A percentile compares a stretch with the other conserved stretches of the same genome.
Conservation (phyloP, 495 filamentous ascomycete species). For the Astrothelium subdiscretum region DNA sequence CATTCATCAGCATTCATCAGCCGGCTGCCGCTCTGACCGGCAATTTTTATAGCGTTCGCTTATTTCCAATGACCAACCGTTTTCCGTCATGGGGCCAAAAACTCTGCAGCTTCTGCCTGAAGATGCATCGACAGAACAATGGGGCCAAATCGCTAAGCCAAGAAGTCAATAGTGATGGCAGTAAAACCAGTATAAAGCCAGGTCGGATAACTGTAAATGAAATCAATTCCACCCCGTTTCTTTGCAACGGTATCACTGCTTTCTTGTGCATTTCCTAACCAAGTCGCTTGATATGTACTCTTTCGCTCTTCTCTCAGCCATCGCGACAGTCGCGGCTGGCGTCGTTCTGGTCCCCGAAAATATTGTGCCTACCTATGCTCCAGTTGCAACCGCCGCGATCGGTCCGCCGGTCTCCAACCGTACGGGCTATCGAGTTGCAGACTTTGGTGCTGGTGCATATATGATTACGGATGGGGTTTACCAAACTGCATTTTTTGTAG, state of each 20-base stretch:
- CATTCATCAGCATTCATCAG: not conserved
- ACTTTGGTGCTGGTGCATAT: slow-evolving; percentile 29
- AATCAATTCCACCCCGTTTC: not conserved
- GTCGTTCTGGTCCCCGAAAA: not conserved
- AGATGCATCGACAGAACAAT: too few species aligned
- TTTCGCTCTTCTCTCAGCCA: not conserved
- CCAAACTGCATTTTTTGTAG: slow-evolving; percentile 28
- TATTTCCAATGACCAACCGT: not conserved
- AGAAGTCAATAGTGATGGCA: not conserved
- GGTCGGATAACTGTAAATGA: not conserved
- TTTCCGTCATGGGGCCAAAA: not conserved
- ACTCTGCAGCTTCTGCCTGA: too few species aligned
- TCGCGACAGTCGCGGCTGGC: not conserved
- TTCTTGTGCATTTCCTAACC: not conserved
- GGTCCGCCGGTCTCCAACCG: slow-evolving; percentile 9
- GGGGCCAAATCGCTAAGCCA: not conserved
- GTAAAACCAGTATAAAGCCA: not conserved
- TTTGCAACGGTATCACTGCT: not conserved
- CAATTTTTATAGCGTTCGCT: not conserved
- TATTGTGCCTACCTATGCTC: slow-evolving; percentile 5
- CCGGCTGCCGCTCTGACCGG: not conserved
- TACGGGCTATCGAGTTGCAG: slow-evolving; percentile 24
- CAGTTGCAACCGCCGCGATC: slow-evolving; percentile 9
- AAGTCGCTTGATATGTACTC: not conserved
- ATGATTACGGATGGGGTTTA: slow-evolving; percentile 30